Base-by-base conservation (phyloP, 2,329 filamentous ascomycete species). In the Pseudodiploospora longispora region DNA sequence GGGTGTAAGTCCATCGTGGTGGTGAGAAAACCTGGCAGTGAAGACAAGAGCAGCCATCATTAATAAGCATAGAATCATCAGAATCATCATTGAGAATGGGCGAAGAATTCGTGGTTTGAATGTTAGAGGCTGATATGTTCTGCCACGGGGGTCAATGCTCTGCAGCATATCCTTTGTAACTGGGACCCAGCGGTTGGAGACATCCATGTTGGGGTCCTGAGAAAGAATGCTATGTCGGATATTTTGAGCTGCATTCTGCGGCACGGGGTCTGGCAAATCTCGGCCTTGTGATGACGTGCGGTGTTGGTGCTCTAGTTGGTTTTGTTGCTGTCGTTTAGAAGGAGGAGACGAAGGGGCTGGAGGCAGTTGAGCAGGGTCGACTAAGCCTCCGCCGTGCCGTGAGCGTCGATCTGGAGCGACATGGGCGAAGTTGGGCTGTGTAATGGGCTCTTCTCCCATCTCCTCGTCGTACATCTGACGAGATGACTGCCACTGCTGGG, bases 21-120 rank as follows among this genome's bases (percentile, higher is more conserved):
- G 61, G 33, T 71, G 64, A 8, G 85, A 87, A 66, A 79, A 88
- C 32, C 85, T 66, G 46, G 85, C 86, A 51, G 78, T 81, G 59
- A 90, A 83, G 28, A 87, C 73, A 41, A 95, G 72, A 6, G 74
- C 85, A 1, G 74, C 77, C 38, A 85, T 75, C 79, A 94, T 89
- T 31, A 84, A 63, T 3, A 85, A 53, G 58, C 82, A 83, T 43
- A 85, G 58, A 1, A 76, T 58, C 47, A 81, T 74, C 48, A 87
- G 69, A 28, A 75, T 55, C 3, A 74, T 62, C 52, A 95, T 74
- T 10, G 80, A 82, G 38, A 75, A 63, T 1, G 82, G 75, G 39
- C 85, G 81, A 50, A 97, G 66, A 6, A 87, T 80, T 52, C 72
- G 68, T 5, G 90, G 90, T 38, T 85, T 73, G 63, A 83, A 91